Percentiles rank a stretch among this genome's conserved stretches.
These are phyloP conservation scores for Fagus sylvatica DNA, from an alignment of 306 rosid species.

Conservation along the genomic window DNA sequence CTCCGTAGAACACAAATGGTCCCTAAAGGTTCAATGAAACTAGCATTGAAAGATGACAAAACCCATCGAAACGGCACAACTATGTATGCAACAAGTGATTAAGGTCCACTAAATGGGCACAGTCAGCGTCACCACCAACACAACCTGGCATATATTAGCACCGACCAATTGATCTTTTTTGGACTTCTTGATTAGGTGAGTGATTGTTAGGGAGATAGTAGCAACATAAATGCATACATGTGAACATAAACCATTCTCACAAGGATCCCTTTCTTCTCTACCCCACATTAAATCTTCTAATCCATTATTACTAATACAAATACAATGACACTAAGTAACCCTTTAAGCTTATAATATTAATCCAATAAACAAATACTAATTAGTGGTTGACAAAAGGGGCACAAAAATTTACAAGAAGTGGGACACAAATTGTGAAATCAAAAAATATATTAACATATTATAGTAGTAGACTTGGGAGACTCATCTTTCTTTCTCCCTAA, in stretches of 20 bases:
- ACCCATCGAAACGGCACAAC: too few species aligned
- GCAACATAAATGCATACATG: slow-evolving; percentile 38
- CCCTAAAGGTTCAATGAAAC: too few species aligned
- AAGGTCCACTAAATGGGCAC: not conserved
- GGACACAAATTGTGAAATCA: not conserved
- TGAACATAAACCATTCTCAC: slow-evolving; percentile 28
- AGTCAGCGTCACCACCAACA: not conserved
- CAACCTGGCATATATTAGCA: slow-evolving; percentile 19
- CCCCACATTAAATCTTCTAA: not conserved
- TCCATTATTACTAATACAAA: not conserved
- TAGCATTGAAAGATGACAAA: too few species aligned
- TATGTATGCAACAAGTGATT: too few species aligned
- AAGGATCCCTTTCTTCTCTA: slow-evolving; percentile 7
- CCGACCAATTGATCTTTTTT: slow-evolving; percentile 37
- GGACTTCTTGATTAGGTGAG: slow-evolving; percentile 28
- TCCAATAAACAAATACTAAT: slow-evolving; percentile 14
- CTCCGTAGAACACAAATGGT: too few species aligned
- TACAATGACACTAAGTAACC: not conserved
- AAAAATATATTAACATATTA: too few species aligned
- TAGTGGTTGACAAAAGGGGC: slow-evolving; percentile 27
- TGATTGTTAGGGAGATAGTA: slow-evolving; percentile 9
- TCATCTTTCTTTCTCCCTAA: not conserved
- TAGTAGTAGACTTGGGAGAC: too few species aligned
- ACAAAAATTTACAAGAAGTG: not conserved
- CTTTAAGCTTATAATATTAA: not conserved